These are phyloP conservation scores for Colletotrichum karsti DNA, from an alignment of 2,329 filamentous ascomycete species.

Conservation along the genomic window DNA sequence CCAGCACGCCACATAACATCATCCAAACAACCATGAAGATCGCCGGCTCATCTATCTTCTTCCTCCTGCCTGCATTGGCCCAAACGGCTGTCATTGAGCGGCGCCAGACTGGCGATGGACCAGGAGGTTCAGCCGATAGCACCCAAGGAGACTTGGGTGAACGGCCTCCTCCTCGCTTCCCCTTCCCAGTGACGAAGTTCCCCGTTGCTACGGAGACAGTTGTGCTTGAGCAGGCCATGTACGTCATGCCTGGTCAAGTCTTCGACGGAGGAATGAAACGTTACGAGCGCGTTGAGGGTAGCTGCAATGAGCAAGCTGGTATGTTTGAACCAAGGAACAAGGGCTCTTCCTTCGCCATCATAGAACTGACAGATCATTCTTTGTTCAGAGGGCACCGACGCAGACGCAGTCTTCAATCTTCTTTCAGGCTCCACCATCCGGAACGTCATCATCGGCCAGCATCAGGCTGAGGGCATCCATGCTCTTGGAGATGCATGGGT, in stretches of 20 bases:
- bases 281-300: conserved; percentile 47
- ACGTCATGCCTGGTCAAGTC: conserved; percentile 39
- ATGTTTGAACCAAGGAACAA: too few relatives aligned
- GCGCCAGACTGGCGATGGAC: conserved; percentile 35
- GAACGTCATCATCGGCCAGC: conserved; percentile 48
- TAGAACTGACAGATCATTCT: not conserved
- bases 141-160: conserved; percentile 36
- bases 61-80: conserved; percentile 31
- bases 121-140: conserved; percentile 31
- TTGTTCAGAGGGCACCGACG: conserved; percentile 45
- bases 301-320: conserved; percentile 50
- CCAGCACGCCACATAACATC: not conserved
- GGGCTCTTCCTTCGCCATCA: too few relatives aligned
- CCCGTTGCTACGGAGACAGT: conserved; percentile 38
- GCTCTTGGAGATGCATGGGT: conserved; percentile 40
- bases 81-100: conserved; percentile 30
- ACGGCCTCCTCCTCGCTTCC: conserved; percentile 39
- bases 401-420: conserved; percentile 49
- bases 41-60: conserved; percentile 27
- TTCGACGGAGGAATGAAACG: conserved; percentile 46
- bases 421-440: conserved; percentile 43
- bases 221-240: conserved; percentile 37
- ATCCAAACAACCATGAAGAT: conserved; percentile 31
- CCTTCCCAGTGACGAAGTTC: conserved; percentile 39
- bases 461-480: conserved; percentile 44